phyloP scores from a whole-genome alignment of 352 stramenopile genomes.

The Pythium chondricola region DNA sequence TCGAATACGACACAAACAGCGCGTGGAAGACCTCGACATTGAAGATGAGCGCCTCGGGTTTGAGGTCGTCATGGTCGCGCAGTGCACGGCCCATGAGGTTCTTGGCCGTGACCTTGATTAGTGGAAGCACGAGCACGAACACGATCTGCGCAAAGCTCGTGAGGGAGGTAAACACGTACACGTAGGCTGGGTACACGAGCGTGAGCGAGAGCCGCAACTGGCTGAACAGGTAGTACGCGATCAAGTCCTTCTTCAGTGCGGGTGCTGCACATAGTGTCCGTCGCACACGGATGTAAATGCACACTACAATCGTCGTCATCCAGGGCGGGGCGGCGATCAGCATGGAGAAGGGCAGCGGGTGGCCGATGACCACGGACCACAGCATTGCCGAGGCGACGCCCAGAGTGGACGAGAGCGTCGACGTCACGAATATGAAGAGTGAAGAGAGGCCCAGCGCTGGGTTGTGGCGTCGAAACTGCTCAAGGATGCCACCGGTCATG shows the following conservation, averaged over 20 bases:
- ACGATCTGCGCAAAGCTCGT: constrained; percentile 8
- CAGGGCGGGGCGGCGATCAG: constrained; percentile 22
- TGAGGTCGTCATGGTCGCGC: constrained; percentile 19
- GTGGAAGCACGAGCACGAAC: constrained; percentile 22
- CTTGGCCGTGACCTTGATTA: constrained; percentile 36
- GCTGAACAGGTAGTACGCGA: constrained; percentile 4
- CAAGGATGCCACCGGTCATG: background rate
- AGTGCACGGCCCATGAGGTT: constrained; percentile 28
- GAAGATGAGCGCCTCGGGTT: constrained; percentile 21
- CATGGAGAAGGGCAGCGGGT: constrained; percentile 39
- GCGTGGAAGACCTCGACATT: constrained; percentile 22
- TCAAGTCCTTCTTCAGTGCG: background rate
- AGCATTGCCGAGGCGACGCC: background rate
- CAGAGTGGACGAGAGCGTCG: background rate
- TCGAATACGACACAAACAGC: constrained; percentile 17
- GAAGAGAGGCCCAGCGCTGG: background rate
- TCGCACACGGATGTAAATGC: background rate
- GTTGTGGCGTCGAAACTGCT: background rate
- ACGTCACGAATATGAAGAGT: background rate
- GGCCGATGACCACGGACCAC: constrained; percentile 16
- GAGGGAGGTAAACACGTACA: constrained; percentile 9
- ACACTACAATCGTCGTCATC: constrained; percentile 14
- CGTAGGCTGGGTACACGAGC: constrained; percentile 15
- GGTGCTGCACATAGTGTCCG: background rate
- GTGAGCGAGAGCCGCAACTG: constrained; percentile 9